A percentile compares a stretch with the other conserved stretches of the same genome.
Conservation (phyloP, 345 rosid species). For the Salix brachista region DNA sequence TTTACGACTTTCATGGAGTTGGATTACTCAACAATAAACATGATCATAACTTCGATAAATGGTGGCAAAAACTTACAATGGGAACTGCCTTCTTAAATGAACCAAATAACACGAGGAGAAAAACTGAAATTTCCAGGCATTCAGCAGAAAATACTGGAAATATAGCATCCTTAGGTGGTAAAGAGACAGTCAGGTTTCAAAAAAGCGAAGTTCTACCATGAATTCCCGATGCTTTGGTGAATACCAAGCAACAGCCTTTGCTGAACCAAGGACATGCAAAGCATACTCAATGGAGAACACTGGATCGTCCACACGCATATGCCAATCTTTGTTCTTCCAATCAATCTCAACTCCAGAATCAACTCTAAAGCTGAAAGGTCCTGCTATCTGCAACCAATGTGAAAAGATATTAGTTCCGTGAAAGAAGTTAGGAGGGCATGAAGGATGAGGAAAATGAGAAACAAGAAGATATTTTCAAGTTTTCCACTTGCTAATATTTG, state of each 20-base stretch:
- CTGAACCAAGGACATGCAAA: conserved; percentile 81
- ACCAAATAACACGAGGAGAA: not conserved
- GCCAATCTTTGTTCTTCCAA: conserved; percentile 44
- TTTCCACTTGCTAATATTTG: not conserved
- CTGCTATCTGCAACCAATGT: conserved; percentile 59
- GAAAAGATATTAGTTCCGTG: not conserved
- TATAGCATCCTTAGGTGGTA: not conserved
- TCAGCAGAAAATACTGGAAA: not conserved
- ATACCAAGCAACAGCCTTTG: conserved; percentile 91
- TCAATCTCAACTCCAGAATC: conserved; percentile 64
- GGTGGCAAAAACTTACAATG: not conserved
- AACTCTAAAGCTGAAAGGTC: conserved; percentile 82
- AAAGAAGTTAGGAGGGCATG: not conserved
- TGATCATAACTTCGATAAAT: no score
- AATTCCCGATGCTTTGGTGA: conserved; percentile 74
- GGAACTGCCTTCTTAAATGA: not conserved
- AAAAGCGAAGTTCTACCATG: conserved; percentile 86
- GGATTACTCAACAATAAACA: no score
- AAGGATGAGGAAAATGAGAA: not conserved
- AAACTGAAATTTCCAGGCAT: not conserved
- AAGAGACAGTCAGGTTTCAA: conserved; percentile 39
- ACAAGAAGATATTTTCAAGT: not conserved
- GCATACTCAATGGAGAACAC: conserved; percentile 84
- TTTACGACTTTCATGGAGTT: no score
- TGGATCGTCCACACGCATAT: conserved; percentile 43